phyloP scores from a whole-genome alignment of 2,329 filamentous ascomycete species.

The Fusarium sp. region DNA sequence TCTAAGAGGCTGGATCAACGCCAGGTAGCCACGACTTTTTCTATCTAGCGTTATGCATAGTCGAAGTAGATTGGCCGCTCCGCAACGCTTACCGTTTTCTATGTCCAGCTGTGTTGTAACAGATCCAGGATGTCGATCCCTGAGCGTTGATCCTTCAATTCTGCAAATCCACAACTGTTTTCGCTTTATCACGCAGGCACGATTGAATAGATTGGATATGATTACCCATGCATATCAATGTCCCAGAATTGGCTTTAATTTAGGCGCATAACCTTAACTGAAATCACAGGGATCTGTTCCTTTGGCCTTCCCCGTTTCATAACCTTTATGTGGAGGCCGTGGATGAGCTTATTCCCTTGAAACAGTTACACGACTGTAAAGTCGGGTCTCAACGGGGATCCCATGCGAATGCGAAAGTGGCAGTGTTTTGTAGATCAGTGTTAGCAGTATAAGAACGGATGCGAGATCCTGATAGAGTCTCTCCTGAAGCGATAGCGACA shows the following conservation, averaged over 20 bases:
- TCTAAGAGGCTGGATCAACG: not conserved
- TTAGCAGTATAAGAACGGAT: not conserved
- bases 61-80: not conserved
- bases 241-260: too few species aligned
- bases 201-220: not conserved
- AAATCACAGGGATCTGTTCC: not conserved
- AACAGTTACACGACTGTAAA: not conserved
- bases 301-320: not conserved
- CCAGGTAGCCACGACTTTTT: not conserved
- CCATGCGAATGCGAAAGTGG: slow-evolving; percentile 1
- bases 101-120: not conserved
- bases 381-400: not conserved
- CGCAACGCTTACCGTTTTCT: not conserved
- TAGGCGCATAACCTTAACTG: not conserved
- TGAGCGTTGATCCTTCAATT: not conserved
- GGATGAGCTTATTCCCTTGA: not conserved
- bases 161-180: not conserved
- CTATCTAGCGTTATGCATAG: not conserved
- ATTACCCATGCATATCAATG: not conserved
- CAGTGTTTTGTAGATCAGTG: not conserved
- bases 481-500: too few species aligned
- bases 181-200: not conserved
- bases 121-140: too few species aligned
- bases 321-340: not conserved
- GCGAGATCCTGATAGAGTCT: not conserved